Evolutionary conservation across 148 eudicot genomes (phyloP), one percentile per base, ranked within the genome.

Genomic region (Spergularia bocconei): DNA sequence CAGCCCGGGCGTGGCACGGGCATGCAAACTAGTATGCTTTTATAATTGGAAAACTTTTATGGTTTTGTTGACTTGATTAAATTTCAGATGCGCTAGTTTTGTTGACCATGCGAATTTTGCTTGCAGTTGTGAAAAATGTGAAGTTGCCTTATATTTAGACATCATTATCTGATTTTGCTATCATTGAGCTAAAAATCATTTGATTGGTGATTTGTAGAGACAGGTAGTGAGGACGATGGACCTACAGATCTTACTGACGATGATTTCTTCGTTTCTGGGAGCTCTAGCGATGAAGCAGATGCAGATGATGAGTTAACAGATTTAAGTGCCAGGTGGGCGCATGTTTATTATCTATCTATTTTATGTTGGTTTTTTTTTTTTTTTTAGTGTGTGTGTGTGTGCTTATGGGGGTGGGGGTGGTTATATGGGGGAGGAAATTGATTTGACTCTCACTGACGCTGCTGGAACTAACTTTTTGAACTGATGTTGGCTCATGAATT

Each of bases 181-280:
- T 11, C 25, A 6, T 29, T 61, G 53, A 55, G 16, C 29, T 72
- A 1, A 76, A 29, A 41, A 33, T 38, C 29, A 2, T 72, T 21
- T 76, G 47, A 25, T 78, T 66, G 63, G 41, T 55, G 38, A 52
- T 61, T 66, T 75, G 78, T 91, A 90, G 98, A 95, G 88, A 92
- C 98, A 10, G 98, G 97, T 66, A 95, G 98, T 79, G 98, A 95
- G 84, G 98, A 92, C 77, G 98, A 92, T 83, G 97, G 97, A 59
- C 85, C 84, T 62, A 78, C 88, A 79, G 96, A 91, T 85, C 77
- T 84, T 58, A 92, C 93, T 69, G 98, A 91, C 29, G 98, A 95
- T 75, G 97, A 95, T 82, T 91, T 91, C 80, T 94, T 92, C 79
- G 79, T 87, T 71, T 79, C 83, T 39, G 97, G 95, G 75, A 78